Evolutionary conservation across 768 basidiomycete species (phyloP), one percentile per base, ranked within the genome.

Genomic region (Lactarius hatsudake): DNA sequence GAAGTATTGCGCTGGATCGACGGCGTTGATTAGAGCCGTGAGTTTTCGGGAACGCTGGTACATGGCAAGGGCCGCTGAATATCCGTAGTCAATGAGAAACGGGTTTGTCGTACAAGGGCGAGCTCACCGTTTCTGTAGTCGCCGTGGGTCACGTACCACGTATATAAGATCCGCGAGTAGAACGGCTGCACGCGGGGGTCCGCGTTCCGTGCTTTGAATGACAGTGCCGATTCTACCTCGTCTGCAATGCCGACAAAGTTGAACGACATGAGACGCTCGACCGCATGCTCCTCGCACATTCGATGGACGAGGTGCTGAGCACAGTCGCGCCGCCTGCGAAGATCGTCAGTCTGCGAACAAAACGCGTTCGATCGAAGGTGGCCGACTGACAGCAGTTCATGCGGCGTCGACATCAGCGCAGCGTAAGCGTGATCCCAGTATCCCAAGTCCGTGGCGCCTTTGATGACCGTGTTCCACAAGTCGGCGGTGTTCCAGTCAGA

Each of bases 201-300:
- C 20, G 89, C 89, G 75, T 98, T 96, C 67, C 96, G 86, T 8
- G 94, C 92, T 76, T 98, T 96, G 81, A 96, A 98, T 23, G 90
- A 84, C 51, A 99, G 81, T 18, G 90, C 87, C 53, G 85, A 87
- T 79, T 97, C 95, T 23, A 98, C 91, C 74, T 96, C 94, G 61
- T 89, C 87, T 53, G 88, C 84, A 67, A 96, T 82, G 0, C 91
- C 93, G 54, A 89, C 82, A 74, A 98, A 98, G 72, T 92, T 92
- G 73, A 93, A 87, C 9, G 86, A 78, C 75, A 94, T 86, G 15
- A 98, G 81, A 69, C 83, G 83, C 60, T 89, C 88, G 20, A 94
- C 85, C 42, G 91, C 87, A 73, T 90, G 84, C 65, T 89, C 87
- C 75, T 97, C 94, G 75, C 96, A 98, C 92, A 98, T 96, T 71